Evolutionary conservation across 345 rosid genomes (phyloP).

Genomic region (Excoecaria agallocha): DNA sequence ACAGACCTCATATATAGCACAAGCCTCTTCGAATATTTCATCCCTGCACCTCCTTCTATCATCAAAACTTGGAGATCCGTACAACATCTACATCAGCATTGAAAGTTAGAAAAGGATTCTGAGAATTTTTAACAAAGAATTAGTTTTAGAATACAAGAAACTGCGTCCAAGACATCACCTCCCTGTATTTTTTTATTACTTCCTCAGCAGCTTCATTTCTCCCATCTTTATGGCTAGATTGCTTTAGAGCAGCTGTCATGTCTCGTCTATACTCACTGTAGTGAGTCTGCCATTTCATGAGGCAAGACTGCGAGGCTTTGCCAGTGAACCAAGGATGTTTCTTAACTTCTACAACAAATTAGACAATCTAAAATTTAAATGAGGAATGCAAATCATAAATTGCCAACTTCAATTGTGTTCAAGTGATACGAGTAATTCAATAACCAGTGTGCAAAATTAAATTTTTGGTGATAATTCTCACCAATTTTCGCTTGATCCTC

Average conservation of each 20-base stretch:
- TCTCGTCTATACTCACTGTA: conserved; percentile 46
- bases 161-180: conserved; percentile 34
- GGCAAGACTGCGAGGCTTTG: conserved; percentile 17
- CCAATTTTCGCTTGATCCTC: conserved; percentile 34
- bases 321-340: conserved; percentile 50
- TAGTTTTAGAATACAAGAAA: background rate
- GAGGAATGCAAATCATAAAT: too few relatives aligned
- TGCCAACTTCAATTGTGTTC: background rate
- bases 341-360: conserved; percentile 34
- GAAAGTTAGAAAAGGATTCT: background rate
- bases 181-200: conserved; percentile 43
- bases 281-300: conserved; percentile 32
- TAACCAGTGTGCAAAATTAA: background rate
- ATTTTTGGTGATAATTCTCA: conserved; percentile 17
- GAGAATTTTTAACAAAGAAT: background rate
- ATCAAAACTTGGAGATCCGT: conserved; percentile 48
- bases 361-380: background rate
- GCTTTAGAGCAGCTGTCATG: conserved; percentile 37
- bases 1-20: conserved; percentile 47
- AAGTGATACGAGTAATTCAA: background rate
- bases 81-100: conserved; percentile 38
- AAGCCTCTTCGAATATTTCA: conserved; percentile 49
- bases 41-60: conserved; percentile 35
- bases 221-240: background rate
- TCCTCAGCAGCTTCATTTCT: conserved; percentile 28